These are phyloP conservation scores for Rubia yunnanensis DNA, from an alignment of 257 asterid species.

Conservation along the genomic window DNA sequence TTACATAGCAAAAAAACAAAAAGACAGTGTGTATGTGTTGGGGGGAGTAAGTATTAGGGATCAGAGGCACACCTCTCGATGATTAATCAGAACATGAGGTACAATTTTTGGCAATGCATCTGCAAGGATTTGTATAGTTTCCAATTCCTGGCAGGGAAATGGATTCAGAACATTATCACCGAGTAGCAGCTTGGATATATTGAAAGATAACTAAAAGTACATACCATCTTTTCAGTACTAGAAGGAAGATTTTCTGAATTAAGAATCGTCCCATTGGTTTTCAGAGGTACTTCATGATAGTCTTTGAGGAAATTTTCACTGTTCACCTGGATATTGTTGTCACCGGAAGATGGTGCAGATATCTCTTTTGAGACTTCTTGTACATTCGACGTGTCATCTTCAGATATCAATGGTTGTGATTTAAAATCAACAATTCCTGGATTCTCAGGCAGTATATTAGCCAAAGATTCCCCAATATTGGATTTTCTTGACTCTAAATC, in stretches of 20 bases:
- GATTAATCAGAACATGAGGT: conserved; percentile 90
- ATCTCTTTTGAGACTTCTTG: conserved; percentile 34
- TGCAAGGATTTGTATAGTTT: conserved; percentile 87
- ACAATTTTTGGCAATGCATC: conserved; percentile 84
- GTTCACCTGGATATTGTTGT: conserved; percentile 25
- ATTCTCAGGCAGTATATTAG: conserved; percentile 31
- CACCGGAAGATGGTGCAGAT: conserved; percentile 25
- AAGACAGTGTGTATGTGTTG: neutral
- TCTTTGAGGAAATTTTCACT: conserved; percentile 27
- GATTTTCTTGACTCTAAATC: conserved; percentile 33
- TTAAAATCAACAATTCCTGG: conserved; percentile 28
- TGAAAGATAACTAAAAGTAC: conserved; percentile 12
- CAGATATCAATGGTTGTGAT: conserved; percentile 27
- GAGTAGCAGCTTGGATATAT: neutral
- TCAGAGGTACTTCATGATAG: conserved; percentile 30
- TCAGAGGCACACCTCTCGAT: conserved; percentile 63
- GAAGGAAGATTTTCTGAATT: conserved; percentile 40
- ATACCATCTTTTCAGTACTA: conserved; percentile 58
- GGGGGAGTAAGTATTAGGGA: neutral
- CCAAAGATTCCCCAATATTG: conserved; percentile 25
- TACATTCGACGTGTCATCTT: conserved; percentile 29
- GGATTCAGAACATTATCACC: conserved; percentile 2
- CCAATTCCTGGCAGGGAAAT: conserved; percentile 53
- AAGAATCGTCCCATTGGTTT: conserved; percentile 24
- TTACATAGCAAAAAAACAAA: neutral